Percentiles rank a stretch among this genome's conserved stretches.
Evolutionary conservation across 768 basidiomycete genomes (phyloP).

Genomic region (Panellus pusillus): DNA sequence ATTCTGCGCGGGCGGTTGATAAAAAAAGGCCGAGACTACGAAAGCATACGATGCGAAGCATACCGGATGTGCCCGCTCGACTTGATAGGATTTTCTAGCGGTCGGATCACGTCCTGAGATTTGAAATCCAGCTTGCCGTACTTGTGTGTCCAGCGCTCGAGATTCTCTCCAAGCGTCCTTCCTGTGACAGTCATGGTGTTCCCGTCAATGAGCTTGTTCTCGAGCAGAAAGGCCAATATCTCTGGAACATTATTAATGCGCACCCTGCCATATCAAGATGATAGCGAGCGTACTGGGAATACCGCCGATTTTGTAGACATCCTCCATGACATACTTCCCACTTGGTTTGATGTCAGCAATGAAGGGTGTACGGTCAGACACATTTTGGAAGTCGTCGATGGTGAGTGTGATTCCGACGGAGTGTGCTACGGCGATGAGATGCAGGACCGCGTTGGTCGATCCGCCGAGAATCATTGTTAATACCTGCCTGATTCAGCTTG

Average conservation of each 20-base stretch:
- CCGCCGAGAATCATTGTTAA: slow-evolving; percentile 97
- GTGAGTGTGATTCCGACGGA: slow-evolving; percentile 87
- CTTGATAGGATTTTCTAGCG: slow-evolving; percentile 87
- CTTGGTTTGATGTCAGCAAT: slow-evolving; percentile 96
- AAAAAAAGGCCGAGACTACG: slow-evolving; percentile 4
- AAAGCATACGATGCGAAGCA: slow-evolving; percentile 20
- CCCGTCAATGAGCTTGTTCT: slow-evolving; percentile 88
- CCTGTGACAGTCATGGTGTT: slow-evolving; percentile 91
- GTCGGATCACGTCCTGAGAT: slow-evolving; percentile 84
- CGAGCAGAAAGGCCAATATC: slow-evolving; percentile 81
- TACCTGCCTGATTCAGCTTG: slow-evolving; percentile 51
- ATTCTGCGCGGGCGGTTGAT: slow-evolving; percentile 50
- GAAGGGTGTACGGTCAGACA: slow-evolving; percentile 92
- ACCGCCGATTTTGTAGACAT: slow-evolving; percentile 93
- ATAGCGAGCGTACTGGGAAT: slow-evolving; percentile 74
- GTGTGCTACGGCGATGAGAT: slow-evolving; percentile 95
- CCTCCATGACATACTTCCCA: slow-evolving; percentile 98
- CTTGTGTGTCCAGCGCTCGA: slow-evolving; percentile 84
- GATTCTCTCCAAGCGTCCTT: slow-evolving; percentile 85
- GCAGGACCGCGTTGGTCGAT: slow-evolving; percentile 96
- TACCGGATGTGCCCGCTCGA: slow-evolving; percentile 86
- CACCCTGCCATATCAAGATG: background rate
- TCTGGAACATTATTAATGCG: slow-evolving; percentile 43
- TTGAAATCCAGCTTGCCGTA: slow-evolving; percentile 70
- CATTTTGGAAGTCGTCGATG: slow-evolving; percentile 90